A percentile compares a stretch with the other conserved stretches of the same genome.
Conservation (phyloP, 2,329 filamentous ascomycete genomes). For the Coniochaeta hoffmannii region DNA sequence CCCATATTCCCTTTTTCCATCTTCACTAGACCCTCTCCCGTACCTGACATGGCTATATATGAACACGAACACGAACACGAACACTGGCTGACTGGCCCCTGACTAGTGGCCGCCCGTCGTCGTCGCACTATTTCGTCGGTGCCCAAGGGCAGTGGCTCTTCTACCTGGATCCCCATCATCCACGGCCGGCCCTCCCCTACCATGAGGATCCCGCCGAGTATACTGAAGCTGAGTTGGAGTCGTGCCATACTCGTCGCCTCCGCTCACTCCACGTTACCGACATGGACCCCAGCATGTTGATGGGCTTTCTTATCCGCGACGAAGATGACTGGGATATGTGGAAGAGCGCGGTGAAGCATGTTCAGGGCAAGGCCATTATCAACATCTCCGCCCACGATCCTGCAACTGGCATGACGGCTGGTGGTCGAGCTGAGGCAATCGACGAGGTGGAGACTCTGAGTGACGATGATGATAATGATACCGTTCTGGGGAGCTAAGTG, state of each 20-base stretch:
- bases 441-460: constrained; percentile 89
- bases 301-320: constrained; percentile 80
- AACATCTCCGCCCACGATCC: constrained; percentile 71
- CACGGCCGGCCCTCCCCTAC: constrained; percentile 66
- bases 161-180: constrained; percentile 91
- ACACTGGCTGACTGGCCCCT: no score
- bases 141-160: constrained; percentile 69
- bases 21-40: background rate
- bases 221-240: constrained; percentile 64
- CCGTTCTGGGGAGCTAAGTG: background rate
- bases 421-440: constrained; percentile 61
- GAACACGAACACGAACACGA: background rate
- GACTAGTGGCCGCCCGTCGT: constrained; percentile 77
- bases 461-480: constrained; percentile 52
- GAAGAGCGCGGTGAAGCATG: constrained; percentile 67
- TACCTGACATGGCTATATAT: background rate
- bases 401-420: constrained; percentile 42
- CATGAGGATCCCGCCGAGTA: constrained; percentile 50
- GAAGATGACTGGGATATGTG: constrained; percentile 80
- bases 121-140: constrained; percentile 61
- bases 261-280: constrained; percentile 78
- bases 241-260: constrained; percentile 81
- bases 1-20: no score
- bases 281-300: constrained; percentile 97
- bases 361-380: constrained; percentile 77